These are phyloP conservation scores for Candida pseudoviswanathii DNA, from an alignment of 1,139 yeast genomes.

Conservation along the genomic window DNA sequence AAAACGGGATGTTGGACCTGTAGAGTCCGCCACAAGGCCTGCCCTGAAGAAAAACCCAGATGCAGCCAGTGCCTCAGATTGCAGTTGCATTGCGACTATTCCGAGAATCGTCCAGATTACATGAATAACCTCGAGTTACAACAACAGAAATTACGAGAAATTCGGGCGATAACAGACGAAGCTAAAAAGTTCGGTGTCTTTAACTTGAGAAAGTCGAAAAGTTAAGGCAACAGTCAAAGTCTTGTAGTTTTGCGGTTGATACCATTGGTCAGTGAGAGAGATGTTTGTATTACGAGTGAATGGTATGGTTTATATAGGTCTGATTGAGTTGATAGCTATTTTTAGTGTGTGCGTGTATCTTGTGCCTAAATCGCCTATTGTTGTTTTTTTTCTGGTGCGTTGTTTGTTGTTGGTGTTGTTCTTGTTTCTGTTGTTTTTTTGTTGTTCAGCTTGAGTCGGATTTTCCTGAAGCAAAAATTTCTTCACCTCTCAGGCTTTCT, in stretches of 20 bases:
- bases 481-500: not conserved
- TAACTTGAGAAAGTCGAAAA: not conserved
- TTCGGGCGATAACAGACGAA: slow-evolving; percentile 26
- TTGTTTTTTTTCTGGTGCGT: not conserved
- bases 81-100: slow-evolving; percentile 55
- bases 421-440: not conserved
- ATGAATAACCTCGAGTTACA: slow-evolving; percentile 47
- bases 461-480: not conserved
- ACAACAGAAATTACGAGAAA: slow-evolving; percentile 49
- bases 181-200: not conserved
- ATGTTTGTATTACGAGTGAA: no score
- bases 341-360: not conserved
- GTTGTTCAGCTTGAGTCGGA: not conserved
- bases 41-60: slow-evolving; percentile 60
- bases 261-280: no score
- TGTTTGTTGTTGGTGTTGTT: not conserved
- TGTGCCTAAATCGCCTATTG: not conserved
- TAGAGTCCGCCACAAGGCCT: slow-evolving; percentile 62
- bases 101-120: slow-evolving; percentile 54
- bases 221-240: not conserved
- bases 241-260: not conserved
- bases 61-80: slow-evolving; percentile 58
- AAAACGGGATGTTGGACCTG: slow-evolving; percentile 73
- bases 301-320: not conserved
- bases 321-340: not conserved